Percentiles rank a stretch among this genome's conserved stretches.
phyloP scores from a whole-genome alignment of 2,329 filamentous ascomycete genomes.

The Reticulascus tulasneorum region DNA sequence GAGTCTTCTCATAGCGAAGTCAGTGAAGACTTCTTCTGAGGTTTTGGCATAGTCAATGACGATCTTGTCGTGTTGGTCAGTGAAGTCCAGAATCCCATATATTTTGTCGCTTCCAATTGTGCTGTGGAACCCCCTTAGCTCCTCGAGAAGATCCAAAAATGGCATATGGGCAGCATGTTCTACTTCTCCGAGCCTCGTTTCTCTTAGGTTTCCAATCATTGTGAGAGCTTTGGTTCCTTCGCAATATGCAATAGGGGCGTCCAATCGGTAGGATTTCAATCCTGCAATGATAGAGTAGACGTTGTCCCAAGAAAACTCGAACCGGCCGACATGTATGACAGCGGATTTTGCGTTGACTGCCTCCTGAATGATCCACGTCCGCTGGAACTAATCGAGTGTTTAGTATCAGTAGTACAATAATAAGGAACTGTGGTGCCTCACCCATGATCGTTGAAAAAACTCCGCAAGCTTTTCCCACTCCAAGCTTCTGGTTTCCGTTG shows the following conservation, averaged over 20 bases:
- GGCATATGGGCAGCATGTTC: not conserved
- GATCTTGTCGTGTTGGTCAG: not conserved
- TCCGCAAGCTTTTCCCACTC: slow-evolving; percentile 7
- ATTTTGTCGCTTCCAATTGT: slow-evolving; percentile 8
- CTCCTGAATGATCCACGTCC: slow-evolving; percentile 13
- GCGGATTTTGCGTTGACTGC: slow-evolving; percentile 5
- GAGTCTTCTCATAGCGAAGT: not conserved
- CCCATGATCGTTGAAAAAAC: slow-evolving; percentile 6
- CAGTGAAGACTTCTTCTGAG: slow-evolving; percentile 1
- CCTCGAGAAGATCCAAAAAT: slow-evolving; percentile 2
- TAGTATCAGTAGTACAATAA: not conserved
- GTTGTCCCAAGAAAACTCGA: slow-evolving; percentile 1
- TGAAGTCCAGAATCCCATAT: slow-evolving; percentile 2
- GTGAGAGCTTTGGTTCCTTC: slow-evolving; percentile 6
- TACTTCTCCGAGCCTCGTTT: not conserved
- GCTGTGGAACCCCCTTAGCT: slow-evolving; percentile 6
- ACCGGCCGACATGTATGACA: slow-evolving; percentile 1
- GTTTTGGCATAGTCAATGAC: slow-evolving; percentile 3
- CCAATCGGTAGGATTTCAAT: slow-evolving; percentile 1
- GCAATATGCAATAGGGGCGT: slow-evolving; percentile 1
- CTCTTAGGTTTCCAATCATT: slow-evolving; percentile 1
- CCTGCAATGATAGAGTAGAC: not conserved
- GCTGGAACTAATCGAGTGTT: slow-evolving; percentile 5
- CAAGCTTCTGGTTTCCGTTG: not conserved
- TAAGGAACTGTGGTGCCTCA: not conserved